Conservation (phyloP, 2,329 filamentous ascomycete species). For the Alternaria gaisen region DNA sequence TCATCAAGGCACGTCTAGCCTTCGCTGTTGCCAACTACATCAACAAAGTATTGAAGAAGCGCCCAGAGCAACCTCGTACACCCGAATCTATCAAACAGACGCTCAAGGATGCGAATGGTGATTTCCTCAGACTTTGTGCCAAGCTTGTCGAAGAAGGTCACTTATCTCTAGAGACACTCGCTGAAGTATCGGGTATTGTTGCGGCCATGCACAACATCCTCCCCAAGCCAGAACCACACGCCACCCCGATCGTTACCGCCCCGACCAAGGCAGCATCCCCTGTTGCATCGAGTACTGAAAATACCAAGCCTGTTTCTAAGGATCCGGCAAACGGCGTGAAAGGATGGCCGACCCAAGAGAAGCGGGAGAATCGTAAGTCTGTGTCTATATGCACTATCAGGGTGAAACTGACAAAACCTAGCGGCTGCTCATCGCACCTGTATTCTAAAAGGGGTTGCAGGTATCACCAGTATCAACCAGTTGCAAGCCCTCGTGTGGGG, state of each 20-base stretch:
- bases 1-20: conserved; percentile 26
- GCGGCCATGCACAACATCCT: conserved; percentile 29
- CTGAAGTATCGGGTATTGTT: conserved; percentile 35
- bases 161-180: conserved; percentile 29
- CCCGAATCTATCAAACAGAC: conserved; percentile 22
- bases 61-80: conserved; percentile 13
- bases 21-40: conserved; percentile 33
- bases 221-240: conserved; percentile 20
- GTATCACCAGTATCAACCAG: conserved; percentile 34
- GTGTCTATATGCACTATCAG: not conserved
- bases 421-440: conserved; percentile 36
- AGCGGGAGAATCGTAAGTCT: conserved; percentile 40
- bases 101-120: conserved; percentile 27
- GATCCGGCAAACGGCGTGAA: conserved; percentile 22
- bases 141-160: conserved; percentile 29
- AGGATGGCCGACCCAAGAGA: conserved; percentile 42
- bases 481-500: conserved; percentile 51
- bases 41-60: conserved; percentile 26
- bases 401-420: conserved; percentile 21
- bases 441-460: conserved; percentile 37
- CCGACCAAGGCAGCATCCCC: not conserved
- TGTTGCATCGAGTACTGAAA: not conserved
- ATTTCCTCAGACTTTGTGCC: conserved; percentile 35
- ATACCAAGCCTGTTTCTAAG: not conserved
- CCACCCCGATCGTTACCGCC: not conserved